A percentile compares a stretch with the other conserved stretches of the same genome.
Evolutionary conservation across 164 flowering plant genomes (phyloP).

Genomic region (Magnolia changhungtana): DNA sequence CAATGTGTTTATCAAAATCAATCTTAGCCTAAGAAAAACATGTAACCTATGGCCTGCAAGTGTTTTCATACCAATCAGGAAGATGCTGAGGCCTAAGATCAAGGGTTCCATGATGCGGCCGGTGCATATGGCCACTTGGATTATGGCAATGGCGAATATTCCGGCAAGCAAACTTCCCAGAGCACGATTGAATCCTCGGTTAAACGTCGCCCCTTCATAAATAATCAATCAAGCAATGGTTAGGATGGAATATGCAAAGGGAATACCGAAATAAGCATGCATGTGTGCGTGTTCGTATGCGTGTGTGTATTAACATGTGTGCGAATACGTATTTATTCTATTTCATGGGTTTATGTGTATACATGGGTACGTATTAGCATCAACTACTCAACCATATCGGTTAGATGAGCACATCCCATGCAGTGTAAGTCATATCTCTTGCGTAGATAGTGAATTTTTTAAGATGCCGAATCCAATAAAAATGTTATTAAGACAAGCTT

Average conservation of each 20-base stretch:
- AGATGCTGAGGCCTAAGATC: slow-evolving; percentile 73
- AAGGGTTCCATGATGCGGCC: slow-evolving; percentile 56
- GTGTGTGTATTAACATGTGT: background rate
- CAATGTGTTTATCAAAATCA: no score
- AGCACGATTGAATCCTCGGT: slow-evolving; percentile 81
- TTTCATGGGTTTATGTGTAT: no score
- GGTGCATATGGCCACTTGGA: slow-evolving; percentile 45
- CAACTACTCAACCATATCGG: no score
- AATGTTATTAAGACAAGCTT: no score
- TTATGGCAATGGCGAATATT: slow-evolving; percentile 50
- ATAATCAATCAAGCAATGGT: background rate
- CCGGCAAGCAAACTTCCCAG: slow-evolving; percentile 85
- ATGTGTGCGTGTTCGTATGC: background rate
- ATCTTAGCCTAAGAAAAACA: background rate
- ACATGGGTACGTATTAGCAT: no score
- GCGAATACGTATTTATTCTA: background rate
- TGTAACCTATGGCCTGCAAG: background rate
- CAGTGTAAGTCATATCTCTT: no score
- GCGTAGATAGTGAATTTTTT: no score
- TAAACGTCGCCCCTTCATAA: slow-evolving; percentile 64
- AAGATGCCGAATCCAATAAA: no score
- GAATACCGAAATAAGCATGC: background rate
- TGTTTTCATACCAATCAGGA: slow-evolving; percentile 43
- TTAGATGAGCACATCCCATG: no score
- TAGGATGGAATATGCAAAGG: no score